phyloP scores from a whole-genome alignment of 139 green algal genomes.

The Chlorella sp. region DNA sequence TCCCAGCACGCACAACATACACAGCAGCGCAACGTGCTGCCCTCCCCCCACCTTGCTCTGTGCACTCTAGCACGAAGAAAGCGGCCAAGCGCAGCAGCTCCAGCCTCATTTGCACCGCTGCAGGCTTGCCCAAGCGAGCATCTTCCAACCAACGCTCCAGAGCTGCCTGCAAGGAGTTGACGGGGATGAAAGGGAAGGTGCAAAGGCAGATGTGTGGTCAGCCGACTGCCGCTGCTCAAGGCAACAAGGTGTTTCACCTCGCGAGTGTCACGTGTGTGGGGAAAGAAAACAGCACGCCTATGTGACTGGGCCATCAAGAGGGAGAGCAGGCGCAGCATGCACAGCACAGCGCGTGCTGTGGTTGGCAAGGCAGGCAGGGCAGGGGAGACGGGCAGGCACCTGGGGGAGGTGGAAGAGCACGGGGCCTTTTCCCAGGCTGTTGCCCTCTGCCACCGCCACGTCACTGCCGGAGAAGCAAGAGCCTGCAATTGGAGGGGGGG shows the following conservation, averaged over 20 bases:
- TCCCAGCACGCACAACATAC: background rate
- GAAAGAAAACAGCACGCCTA: too few species aligned
- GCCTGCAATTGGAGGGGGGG: background rate
- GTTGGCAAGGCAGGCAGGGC: too few species aligned
- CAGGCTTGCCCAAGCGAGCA: background rate
- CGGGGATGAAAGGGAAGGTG: too few species aligned
- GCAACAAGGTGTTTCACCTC: too few species aligned
- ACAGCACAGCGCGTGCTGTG: too few species aligned
- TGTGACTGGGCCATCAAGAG: too few species aligned
- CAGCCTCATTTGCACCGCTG: background rate
- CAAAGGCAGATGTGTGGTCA: too few species aligned
- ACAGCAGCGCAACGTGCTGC: background rate
- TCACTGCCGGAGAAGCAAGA: conserved; percentile 42
- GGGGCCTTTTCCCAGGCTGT: conserved; percentile 78
- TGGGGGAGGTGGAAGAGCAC: conserved; percentile 72
- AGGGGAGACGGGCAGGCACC: background rate
- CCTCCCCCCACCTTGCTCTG: background rate
- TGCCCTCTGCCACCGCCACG: conserved; percentile 66
- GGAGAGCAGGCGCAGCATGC: too few species aligned
- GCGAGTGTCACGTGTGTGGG: too few species aligned
- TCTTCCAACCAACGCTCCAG: background rate
- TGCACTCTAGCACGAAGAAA: background rate
- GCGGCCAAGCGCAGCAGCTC: background rate
- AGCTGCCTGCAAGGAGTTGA: background rate
- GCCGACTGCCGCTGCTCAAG: too few species aligned